Conservation (phyloP, 2,329 filamentous ascomycete genomes). For the Botrytis porri region DNA sequence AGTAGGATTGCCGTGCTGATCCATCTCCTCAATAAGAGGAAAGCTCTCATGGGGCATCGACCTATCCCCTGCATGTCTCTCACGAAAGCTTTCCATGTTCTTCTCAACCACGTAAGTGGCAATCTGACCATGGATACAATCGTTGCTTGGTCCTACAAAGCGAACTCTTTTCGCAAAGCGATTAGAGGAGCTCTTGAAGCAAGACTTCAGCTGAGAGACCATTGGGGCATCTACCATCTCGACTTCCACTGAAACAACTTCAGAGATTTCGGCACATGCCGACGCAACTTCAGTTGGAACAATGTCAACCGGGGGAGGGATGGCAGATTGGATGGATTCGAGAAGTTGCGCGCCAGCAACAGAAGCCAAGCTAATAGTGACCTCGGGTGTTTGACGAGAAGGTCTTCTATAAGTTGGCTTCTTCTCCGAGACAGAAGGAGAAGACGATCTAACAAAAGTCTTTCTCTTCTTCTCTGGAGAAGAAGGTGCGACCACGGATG, state of each 20-base stretch:
- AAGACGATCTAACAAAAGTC: background rate
- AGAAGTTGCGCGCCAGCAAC: slow-evolving; percentile 17
- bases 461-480: background rate
- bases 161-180: slow-evolving; percentile 12
- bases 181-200: slow-evolving; percentile 5
- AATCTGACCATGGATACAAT: background rate
- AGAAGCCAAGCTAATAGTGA: background rate
- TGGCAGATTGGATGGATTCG: background rate
- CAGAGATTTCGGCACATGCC: slow-evolving; percentile 14
- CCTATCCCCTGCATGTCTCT: background rate
- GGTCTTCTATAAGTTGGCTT: background rate
- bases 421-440: background rate
- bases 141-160: slow-evolving; percentile 10
- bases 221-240: slow-evolving; percentile 9
- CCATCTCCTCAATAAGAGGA: background rate
- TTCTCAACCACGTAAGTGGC: background rate
- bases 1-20: background rate
- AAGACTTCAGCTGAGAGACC: slow-evolving; percentile 14
- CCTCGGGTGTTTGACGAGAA: background rate
- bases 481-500: background rate
- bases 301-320: background rate
- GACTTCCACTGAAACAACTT: slow-evolving; percentile 1
- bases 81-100: background rate
- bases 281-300: slow-evolving; percentile 2
- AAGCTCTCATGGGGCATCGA: background rate